Percentiles rank a stretch among this genome's conserved stretches.
phyloP scores from a whole-genome alignment of 1,284 basidiomycete genomes.

The Tetrapyrgos nigripes region DNA sequence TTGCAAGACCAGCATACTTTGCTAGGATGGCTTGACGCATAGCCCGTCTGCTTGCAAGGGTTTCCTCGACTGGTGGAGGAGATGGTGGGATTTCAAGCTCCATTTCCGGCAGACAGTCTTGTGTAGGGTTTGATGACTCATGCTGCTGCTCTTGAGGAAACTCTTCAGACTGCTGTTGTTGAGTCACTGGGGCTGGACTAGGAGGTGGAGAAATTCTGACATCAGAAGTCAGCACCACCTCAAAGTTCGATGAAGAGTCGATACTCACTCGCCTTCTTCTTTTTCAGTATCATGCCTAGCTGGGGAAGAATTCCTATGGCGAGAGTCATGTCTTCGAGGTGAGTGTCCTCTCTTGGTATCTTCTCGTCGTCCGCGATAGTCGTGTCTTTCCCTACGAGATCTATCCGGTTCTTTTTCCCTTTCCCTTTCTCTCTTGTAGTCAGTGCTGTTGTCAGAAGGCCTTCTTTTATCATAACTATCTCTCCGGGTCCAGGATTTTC shows the following conservation, averaged over 20 bases:
- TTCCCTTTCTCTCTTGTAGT: slow-evolving; percentile 13
- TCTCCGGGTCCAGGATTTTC: slow-evolving; percentile 41
- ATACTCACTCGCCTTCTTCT: slow-evolving; percentile 84
- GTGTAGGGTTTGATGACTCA: slow-evolving; percentile 31
- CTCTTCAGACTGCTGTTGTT: slow-evolving; percentile 18
- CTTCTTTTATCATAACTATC: slow-evolving; percentile 42
- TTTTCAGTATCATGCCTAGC: slow-evolving; percentile 46
- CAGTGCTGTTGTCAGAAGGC: slow-evolving; percentile 11
- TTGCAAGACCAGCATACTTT: slow-evolving; percentile 69
- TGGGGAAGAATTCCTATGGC: not conserved
- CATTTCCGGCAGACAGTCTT: slow-evolving; percentile 47
- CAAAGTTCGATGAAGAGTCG: slow-evolving; percentile 14
- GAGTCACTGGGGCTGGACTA: slow-evolving; percentile 21
- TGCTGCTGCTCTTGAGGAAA: slow-evolving; percentile 23
- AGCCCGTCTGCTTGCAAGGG: slow-evolving; percentile 78
- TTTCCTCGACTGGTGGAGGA: slow-evolving; percentile 70
- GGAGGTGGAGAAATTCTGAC: slow-evolving; percentile 69
- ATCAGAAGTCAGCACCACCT: slow-evolving; percentile 11
- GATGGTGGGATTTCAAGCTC: slow-evolving; percentile 66
- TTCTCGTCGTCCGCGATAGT: slow-evolving; percentile 4
- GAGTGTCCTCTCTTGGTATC: not conserved
- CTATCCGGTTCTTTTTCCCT: slow-evolving; percentile 11
- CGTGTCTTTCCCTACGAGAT: slow-evolving; percentile 12
- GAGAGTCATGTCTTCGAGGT: slow-evolving; percentile 1
- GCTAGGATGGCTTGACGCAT: slow-evolving; percentile 87